A percentile compares a stretch with the other conserved stretches of the same genome.
These are phyloP conservation scores for Blastocystis sp. DNA, from an alignment of 352 stramenopile species.

Conservation along the genomic window DNA sequence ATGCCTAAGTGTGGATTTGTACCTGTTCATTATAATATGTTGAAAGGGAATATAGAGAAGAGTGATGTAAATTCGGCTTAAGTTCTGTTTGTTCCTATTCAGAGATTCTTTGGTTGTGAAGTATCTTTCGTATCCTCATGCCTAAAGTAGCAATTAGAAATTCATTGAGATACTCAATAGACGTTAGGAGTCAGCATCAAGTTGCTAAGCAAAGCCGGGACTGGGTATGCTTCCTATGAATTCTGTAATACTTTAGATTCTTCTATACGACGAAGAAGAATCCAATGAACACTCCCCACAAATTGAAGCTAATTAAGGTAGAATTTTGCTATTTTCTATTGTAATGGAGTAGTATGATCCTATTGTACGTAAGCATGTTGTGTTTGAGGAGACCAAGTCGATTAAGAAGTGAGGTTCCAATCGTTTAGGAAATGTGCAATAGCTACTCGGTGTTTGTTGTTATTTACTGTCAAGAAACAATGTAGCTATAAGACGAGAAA, in stretches of 20 bases:
- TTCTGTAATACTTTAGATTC: conserved; percentile 18
- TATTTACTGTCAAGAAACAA: neutral
- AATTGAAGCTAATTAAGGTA: conserved; percentile 61
- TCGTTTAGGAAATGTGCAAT: neutral
- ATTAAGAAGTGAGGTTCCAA: conserved; percentile 47
- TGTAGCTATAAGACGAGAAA: neutral
- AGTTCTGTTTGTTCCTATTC: neutral
- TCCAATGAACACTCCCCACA: conserved; percentile 58
- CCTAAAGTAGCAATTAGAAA: conserved; percentile 4
- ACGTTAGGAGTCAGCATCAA: conserved; percentile 56
- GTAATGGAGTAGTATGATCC: conserved; percentile 58
- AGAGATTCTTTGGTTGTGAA: neutral
- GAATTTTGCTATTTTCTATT: neutral
- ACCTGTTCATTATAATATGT: conserved; percentile 30
- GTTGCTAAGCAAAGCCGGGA: conserved; percentile 59
- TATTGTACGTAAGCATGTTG: conserved; percentile 61
- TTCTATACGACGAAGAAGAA: conserved; percentile 62
- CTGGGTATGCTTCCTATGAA: neutral
- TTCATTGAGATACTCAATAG: conserved; percentile 4
- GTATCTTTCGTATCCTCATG: neutral
- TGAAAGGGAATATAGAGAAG: neutral
- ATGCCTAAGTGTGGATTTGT: conserved; percentile 48
- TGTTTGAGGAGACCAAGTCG: conserved; percentile 62
- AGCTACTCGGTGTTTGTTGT: neutral
- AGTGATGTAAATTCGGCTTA: neutral